Conservation (phyloP, 2,329 filamentous ascomycete genomes). For the Fusarium sp. region DNA sequence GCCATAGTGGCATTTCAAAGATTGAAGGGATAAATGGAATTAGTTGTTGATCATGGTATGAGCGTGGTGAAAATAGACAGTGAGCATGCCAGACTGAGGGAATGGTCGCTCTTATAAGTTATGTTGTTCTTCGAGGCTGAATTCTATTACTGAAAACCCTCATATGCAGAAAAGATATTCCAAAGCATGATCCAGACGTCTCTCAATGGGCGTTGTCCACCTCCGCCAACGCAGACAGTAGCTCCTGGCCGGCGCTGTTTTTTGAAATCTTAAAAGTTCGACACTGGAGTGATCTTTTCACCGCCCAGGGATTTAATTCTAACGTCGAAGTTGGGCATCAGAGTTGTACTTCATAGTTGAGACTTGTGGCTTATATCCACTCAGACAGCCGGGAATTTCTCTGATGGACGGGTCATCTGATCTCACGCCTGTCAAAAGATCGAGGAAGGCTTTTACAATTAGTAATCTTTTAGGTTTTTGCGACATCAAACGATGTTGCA, state of each 20-base stretch:
- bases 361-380: background rate
- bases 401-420: background rate
- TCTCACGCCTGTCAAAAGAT: background rate
- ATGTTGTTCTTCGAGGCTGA: too few species aligned
- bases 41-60: background rate
- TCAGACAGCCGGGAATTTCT: background rate
- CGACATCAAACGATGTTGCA: background rate
- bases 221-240: background rate
- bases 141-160: background rate
- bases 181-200: background rate
- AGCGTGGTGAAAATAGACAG: background rate
- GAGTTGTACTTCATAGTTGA: background rate
- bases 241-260: too few species aligned
- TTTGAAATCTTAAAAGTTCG: background rate
- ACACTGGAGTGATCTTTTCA: background rate
- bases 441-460: background rate
- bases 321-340: too few species aligned
- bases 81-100: background rate
- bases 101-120: background rate
- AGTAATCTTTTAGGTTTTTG: background rate
- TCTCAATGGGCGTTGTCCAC: accelerated
- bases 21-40: background rate
- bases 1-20: background rate
- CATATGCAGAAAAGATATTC: accelerated
- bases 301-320: background rate